Conservation (phyloP, 1,139 yeast genomes). For the Hyphopichia burtonii region DNA sequence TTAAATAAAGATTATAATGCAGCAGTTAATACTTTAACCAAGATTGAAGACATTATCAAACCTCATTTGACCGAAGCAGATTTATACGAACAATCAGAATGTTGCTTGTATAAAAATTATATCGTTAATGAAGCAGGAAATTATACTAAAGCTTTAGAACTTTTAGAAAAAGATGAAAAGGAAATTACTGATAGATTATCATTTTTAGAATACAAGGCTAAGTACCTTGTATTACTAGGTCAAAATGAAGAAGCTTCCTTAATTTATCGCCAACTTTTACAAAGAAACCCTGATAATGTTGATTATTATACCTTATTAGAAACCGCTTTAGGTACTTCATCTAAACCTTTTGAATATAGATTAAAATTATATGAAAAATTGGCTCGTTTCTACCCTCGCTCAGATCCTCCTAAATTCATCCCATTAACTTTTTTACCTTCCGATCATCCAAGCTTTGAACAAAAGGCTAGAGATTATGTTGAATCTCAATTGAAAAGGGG, state of each 20-base stretch:
- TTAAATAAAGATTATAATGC: constrained; percentile 63
- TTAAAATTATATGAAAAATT: constrained; percentile 62
- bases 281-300: constrained; percentile 82
- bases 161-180: constrained; percentile 52
- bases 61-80: constrained; percentile 69
- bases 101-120: constrained; percentile 69
- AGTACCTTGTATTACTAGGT: constrained; percentile 46
- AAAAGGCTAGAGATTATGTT: constrained; percentile 52
- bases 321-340: constrained; percentile 50
- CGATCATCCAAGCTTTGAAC: constrained; percentile 41
- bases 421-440: constrained; percentile 76
- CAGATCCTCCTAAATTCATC: constrained; percentile 76
- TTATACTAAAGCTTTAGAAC: constrained; percentile 59
- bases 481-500: constrained; percentile 67
- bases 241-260: constrained; percentile 60
- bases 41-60: constrained; percentile 71
- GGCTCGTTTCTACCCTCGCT: constrained; percentile 70
- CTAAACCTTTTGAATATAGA: constrained; percentile 37
- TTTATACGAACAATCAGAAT: constrained; percentile 76
- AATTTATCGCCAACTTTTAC: constrained; percentile 66
- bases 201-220: constrained; percentile 66
- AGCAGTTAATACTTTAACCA: constrained; percentile 69
- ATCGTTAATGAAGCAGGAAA: constrained; percentile 67
- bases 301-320: constrained; percentile 69
- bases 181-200: constrained; percentile 65